Evolutionary conservation across 2,329 filamentous ascomycete species (phyloP), one percentile per base, ranked within the genome.

Genomic region (Mycocentrospora acerina): DNA sequence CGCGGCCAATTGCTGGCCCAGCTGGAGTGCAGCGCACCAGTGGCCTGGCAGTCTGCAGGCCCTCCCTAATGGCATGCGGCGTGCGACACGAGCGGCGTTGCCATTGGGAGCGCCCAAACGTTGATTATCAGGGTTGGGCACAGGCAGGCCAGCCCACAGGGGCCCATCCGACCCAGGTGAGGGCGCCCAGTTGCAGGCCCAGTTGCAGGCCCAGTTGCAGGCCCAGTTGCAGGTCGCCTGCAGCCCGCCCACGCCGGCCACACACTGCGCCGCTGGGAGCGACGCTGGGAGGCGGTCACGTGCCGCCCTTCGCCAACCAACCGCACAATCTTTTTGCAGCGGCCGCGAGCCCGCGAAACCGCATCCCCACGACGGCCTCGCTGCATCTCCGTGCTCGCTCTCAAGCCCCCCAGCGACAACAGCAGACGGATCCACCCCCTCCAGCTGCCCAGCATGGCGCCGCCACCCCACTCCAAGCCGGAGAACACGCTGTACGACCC

Each of bases 401-500:
- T 25, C 31, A 53, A 59, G 54, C 50, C 53, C 51, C 49, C 46
- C 44, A 49, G 56, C 58, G 51, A 54, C 51, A 44, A 52, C 47
- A 42, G 55, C 42, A 56, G 54, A 48, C 50, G 52, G 55, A 58
- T 48, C 46, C 40, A 34, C 48, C 36, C 48, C 44, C 45, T 37
- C 51, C 45, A 48, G 31, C 44, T 60, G 61, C 64, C 66, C 70
- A 82, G 63, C 67, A 85, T 91, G 93, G 89, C 93, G 78, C 93
- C 93, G 70, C 90, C 90, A 76, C 87, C 90, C 59, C 90, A 97
- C 72, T 90, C 93, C 71, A 95, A 95, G 74, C 93, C 93, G 67
- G 93, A 98, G 79, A 98, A 98, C 85, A 90, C 96, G 69, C 84
- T 97, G 63, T 66, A 44, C 52, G 61, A 48, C 35, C 42, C 46